Evolutionary conservation across 495 filamentous ascomycete genomes (phyloP), one percentile per base, ranked within the genome.

Genomic region (Aspergillus steynii): DNA sequence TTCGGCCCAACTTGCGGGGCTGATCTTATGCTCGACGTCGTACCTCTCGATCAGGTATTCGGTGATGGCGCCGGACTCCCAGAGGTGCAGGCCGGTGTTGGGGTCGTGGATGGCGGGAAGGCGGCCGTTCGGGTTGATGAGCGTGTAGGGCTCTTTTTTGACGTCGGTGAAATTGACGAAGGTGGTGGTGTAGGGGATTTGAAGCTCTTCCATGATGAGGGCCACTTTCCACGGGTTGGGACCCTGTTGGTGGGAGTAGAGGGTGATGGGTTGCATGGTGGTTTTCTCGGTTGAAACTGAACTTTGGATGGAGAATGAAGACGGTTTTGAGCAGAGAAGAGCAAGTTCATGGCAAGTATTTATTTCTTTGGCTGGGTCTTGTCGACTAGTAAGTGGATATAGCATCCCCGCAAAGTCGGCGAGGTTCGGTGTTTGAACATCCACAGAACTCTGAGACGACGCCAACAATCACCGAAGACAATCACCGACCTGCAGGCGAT

Each of bases 91-190:
- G 63, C 68, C 76, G 0, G 79, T 85, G 75, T 90, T 89, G 8
- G 80, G 77, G 66, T 89, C 87, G n/a, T 84, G 65, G 61, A 89
- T 82, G 42, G 73, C 66, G 27, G 76, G 75, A 29, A 72, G 48
- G 25, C 88, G 85, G 29, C 87, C 88, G 71, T 90, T 90, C 56
- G 85, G 86, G 66, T 88, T 90, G 70, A 86, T 62, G 28, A 69
- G 65, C 4, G 70, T 61, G 69, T 76, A 90, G 0, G 65, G 61
- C 5, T 67, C 61, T 27, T 72, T 61, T 71, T 90, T 90, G 53
- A 85, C 63, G 0, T 85, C 80, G 10, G 55, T 27, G 56, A 82
- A 75, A 42, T 73, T 61, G 51, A 83, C 29, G 4, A 60, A 14
- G 3, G 73, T 70, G 46, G 70, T 59, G 32, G 80, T 73, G 66